A percentile compares a stretch with the other conserved stretches of the same genome.
Conservation (phyloP, 2,329 filamentous ascomycete species). For the Trichoderma lentiforme region DNA sequence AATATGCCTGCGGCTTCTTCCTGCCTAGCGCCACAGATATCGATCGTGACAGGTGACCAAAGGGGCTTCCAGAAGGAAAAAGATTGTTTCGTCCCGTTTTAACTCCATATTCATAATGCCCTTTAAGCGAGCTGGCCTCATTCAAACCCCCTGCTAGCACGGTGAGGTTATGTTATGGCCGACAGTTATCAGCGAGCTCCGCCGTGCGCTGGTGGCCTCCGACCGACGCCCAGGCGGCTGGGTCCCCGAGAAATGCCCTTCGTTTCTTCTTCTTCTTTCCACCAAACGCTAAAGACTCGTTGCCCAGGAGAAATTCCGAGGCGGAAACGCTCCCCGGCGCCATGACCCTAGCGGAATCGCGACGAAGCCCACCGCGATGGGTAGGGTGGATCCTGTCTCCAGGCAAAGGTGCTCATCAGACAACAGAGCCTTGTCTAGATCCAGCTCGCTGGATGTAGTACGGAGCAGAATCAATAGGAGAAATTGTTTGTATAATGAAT, state of each 20-base stretch:
- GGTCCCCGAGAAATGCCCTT: background rate
- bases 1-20: background rate
- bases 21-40: background rate
- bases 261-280: background rate
- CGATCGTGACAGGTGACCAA: constrained; percentile 14
- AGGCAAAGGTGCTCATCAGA: background rate
- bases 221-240: background rate
- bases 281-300: background rate
- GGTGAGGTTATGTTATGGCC: constrained; percentile 1
- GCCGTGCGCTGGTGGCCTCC: constrained; percentile 11
- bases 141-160: background rate
- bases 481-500: background rate
- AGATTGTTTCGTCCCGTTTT: background rate
- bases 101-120: background rate
- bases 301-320: constrained; percentile 8
- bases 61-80: constrained; percentile 12
- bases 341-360: background rate
- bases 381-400: background rate
- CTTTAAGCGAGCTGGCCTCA: constrained; percentile 2
- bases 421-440: background rate
- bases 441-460: background rate
- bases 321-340: constrained; percentile 35
- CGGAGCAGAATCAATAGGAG: background rate
- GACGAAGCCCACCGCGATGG: background rate
- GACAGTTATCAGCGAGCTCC: constrained; percentile 14